These are phyloP conservation scores for Serendipita indica DNA, from an alignment of 768 basidiomycete genomes.

Conservation along the genomic window DNA sequence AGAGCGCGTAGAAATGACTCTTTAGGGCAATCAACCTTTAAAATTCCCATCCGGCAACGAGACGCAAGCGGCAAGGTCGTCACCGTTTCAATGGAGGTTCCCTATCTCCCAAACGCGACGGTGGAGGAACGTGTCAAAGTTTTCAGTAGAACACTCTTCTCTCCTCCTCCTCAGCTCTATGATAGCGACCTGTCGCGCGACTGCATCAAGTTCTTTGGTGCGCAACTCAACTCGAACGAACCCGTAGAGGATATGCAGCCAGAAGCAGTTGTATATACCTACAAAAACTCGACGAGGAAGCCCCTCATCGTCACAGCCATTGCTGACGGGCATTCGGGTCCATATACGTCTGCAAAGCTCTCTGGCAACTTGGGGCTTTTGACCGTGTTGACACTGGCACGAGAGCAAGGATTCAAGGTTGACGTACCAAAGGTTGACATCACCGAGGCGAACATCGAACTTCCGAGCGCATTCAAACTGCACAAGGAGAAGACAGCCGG, in stretches of 20 bases:
- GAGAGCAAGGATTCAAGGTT: slow-evolving; percentile 33
- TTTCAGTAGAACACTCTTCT: background rate
- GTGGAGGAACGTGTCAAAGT: slow-evolving; percentile 11
- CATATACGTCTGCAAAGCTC: slow-evolving; percentile 69
- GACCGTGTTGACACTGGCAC: slow-evolving; percentile 39
- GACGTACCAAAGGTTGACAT: slow-evolving; percentile 42
- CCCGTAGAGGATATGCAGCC: slow-evolving; percentile 85
- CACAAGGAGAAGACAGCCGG: background rate
- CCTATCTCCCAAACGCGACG: slow-evolving; percentile 10
- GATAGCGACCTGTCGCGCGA: slow-evolving; percentile 15
- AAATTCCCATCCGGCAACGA: slow-evolving; percentile 5
- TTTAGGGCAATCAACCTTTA: background rate
- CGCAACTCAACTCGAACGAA: slow-evolving; percentile 68
- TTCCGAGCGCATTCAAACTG: slow-evolving; percentile 42
- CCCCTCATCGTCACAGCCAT: slow-evolving; percentile 76
- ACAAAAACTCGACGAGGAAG: slow-evolving; percentile 41
- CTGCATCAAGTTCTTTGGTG: slow-evolving; percentile 59
- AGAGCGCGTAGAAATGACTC: background rate
- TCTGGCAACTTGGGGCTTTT: slow-evolving; percentile 23
- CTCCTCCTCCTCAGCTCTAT: background rate
- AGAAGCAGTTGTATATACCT: slow-evolving; percentile 37
- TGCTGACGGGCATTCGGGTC: slow-evolving; percentile 84
- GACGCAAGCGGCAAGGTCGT: slow-evolving; percentile 5
- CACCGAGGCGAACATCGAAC: slow-evolving; percentile 47
- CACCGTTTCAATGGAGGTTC: slow-evolving; percentile 7